These are phyloP conservation scores for Tripidium arundinaceum DNA, from an alignment of 202 grass and related monocot species.

Conservation along the genomic window DNA sequence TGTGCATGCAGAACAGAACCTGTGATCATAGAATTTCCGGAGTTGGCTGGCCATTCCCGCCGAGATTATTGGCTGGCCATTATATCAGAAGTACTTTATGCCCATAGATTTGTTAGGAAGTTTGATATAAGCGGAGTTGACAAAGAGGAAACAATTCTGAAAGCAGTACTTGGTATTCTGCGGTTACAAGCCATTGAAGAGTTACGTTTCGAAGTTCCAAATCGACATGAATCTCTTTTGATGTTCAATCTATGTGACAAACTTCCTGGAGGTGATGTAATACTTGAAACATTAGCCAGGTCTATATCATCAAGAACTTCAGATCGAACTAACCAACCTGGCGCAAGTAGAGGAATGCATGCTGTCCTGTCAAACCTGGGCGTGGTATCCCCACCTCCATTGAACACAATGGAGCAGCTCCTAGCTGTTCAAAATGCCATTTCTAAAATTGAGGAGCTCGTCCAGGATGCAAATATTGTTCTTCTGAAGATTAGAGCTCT, in stretches of 20 bases:
- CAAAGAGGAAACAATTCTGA: conserved; percentile 81
- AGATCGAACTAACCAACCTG: conserved; percentile 44
- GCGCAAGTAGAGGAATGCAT: conserved; percentile 48
- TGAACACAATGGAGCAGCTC: conserved; percentile 97
- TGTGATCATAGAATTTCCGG: conserved; percentile 91
- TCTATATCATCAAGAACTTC: conserved; percentile 46
- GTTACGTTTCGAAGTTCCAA: conserved; percentile 41
- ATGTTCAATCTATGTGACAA: conserved; percentile 97
- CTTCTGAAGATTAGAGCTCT: conserved; percentile 85
- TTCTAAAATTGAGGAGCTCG: conserved; percentile 86
- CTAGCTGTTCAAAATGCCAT: conserved; percentile 97
- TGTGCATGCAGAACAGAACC: conserved; percentile 75
- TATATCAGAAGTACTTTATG: conserved; percentile 77
- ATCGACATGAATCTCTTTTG: conserved; percentile 61
- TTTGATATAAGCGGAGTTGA: conserved; percentile 57
- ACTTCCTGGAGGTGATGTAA: conserved; percentile 89
- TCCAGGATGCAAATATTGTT: conserved; percentile 91
- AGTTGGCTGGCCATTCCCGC: conserved; percentile 86
- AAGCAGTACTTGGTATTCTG: conserved; percentile 65
- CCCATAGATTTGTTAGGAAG: conserved; percentile 75
- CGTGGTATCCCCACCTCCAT: conserved; percentile 55
- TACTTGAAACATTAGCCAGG: conserved; percentile 78
- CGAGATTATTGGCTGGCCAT: conserved; percentile 93
- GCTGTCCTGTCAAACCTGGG: conserved; percentile 79
- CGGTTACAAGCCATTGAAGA: conserved; percentile 82